phyloP scores from a whole-genome alignment of 225 moss, liverwort and hornwort species.

The Marchantia polymorpha region DNA sequence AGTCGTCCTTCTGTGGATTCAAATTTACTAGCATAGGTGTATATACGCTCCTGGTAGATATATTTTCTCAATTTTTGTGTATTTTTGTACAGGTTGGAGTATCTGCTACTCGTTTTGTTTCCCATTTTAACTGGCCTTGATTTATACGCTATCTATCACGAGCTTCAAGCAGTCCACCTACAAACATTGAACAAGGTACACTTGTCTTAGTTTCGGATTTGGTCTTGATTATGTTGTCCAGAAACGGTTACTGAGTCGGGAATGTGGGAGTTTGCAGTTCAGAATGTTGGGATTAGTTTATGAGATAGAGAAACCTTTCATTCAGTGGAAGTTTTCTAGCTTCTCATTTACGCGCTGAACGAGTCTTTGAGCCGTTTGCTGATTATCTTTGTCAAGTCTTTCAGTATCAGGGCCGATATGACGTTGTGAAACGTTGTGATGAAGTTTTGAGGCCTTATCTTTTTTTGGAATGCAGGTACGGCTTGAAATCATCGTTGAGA shows the following conservation, averaged over 20 bases:
- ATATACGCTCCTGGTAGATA: neutral
- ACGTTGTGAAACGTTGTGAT: neutral
- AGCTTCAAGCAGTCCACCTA: slow-evolving; percentile 79
- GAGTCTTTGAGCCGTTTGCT: neutral
- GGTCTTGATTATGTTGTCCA: neutral
- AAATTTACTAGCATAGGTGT: neutral
- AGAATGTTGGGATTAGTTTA: neutral
- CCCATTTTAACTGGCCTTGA: slow-evolving; percentile 62
- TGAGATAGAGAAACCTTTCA: neutral
- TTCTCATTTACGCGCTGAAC: neutral
- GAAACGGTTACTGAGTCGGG: neutral
- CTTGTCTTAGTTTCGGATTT: neutral
- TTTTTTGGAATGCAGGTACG: slow-evolving; percentile 54
- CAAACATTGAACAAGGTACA: slow-evolving; percentile 86
- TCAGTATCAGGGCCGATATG: neutral
- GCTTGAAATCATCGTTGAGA: slow-evolving; percentile 72
- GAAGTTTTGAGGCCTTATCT: neutral
- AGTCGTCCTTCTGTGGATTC: neutral
- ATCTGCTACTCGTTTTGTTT: slow-evolving; percentile 54
- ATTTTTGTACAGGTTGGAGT: slow-evolving; percentile 41
- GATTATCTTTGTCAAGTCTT: neutral
- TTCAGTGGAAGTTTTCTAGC: neutral
- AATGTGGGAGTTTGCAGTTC: neutral
- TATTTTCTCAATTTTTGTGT: neutral
- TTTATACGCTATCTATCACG: slow-evolving; percentile 76